Evolutionary conservation across 139 green algal species (phyloP), one percentile per base, ranked within the genome.

Genomic region (Micromonas commoda): DNA sequence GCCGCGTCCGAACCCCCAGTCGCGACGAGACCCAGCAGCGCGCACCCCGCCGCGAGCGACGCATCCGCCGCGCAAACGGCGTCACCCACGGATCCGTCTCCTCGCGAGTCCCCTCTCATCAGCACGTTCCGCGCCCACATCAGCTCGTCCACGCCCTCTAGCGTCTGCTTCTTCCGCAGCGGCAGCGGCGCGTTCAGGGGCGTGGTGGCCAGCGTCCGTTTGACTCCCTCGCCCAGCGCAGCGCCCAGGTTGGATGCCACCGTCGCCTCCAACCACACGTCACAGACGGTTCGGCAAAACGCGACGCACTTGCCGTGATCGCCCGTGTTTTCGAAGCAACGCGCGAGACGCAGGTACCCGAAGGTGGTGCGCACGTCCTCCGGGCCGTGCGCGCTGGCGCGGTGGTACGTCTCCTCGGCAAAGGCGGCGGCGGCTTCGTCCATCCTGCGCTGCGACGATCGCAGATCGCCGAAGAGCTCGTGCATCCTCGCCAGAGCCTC

Each of bases 331-430:
- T 88, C 79, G 54, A 92, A 91, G 4, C 89, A 84, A 82, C 92
- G 92, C 69, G 84, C 82, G 77, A 95, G 80, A 81, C 93, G 93
- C 86, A 92, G 93, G 80, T 90, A 95, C 0, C 89, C 90, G 34
- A 93, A 69, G n/a, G 81, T 86, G 20, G 89, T 92, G 33, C 89
- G 84, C 53, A 87, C 77, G 64, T 93, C 89, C 77, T 90, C 79
- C n/a, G 89, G 83, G 20, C 91, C 91, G 73, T 94, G 89, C 77
- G 92, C 90, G 28, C 91, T 71, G 1, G 85, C 82, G 77, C 87
- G 93, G 68, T 91, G 87, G 83, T 91, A 95, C 26, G 93, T 87
- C 67, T 95, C 89, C 69, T 93, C 87, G 0, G 85, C 86, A 79
- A 92, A 92, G 0, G 82, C 76, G 31, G 2, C 21, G 19, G 73